Percentiles rank a stretch among this genome's conserved stretches.
Evolutionary conservation across 108 stramenopile species (phyloP).

Genomic region (Epithemia pelagica): DNA sequence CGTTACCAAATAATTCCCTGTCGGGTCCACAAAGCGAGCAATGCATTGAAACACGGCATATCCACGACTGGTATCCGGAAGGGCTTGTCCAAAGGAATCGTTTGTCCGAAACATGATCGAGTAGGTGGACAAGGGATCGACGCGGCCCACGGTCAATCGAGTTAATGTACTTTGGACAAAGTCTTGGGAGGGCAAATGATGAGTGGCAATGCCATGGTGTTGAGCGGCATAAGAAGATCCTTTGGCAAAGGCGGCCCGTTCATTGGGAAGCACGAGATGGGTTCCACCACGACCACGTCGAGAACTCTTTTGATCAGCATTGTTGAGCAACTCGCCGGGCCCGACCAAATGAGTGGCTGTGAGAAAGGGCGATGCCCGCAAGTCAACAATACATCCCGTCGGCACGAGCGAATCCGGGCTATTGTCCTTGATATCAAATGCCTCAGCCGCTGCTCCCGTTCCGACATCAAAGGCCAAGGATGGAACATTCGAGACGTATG

Average conservation of each 20-base stretch:
- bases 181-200: slow-evolving; percentile 30
- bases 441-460: background rate
- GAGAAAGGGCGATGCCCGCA: slow-evolving; percentile 35
- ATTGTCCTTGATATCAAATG: background rate
- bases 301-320: slow-evolving; percentile 1
- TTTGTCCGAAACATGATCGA: slow-evolving; percentile 42
- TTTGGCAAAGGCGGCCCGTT: slow-evolving; percentile 29
- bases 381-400: slow-evolving; percentile 35
- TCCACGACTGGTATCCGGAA: background rate
- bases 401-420: background rate
- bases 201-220: slow-evolving; percentile 23
- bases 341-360: slow-evolving; percentile 37
- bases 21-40: slow-evolving; percentile 27
- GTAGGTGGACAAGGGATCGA: slow-evolving; percentile 44
- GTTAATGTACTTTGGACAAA: slow-evolving; percentile 29
- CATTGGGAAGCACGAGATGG: slow-evolving; percentile 18
- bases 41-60: slow-evolving; percentile 47
- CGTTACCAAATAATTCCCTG: slow-evolving; percentile 34
- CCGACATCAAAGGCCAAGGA: slow-evolving; percentile 2
- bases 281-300: background rate
- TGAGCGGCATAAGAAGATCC: slow-evolving; percentile 30
- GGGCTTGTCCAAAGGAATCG: slow-evolving; percentile 24
- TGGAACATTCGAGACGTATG: slow-evolving; percentile 21
- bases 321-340: slow-evolving; percentile 27
- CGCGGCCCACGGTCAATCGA: slow-evolving; percentile 29